Base-by-base conservation (phyloP, 2,329 filamentous ascomycete species). In the Helotiales sp. region DNA sequence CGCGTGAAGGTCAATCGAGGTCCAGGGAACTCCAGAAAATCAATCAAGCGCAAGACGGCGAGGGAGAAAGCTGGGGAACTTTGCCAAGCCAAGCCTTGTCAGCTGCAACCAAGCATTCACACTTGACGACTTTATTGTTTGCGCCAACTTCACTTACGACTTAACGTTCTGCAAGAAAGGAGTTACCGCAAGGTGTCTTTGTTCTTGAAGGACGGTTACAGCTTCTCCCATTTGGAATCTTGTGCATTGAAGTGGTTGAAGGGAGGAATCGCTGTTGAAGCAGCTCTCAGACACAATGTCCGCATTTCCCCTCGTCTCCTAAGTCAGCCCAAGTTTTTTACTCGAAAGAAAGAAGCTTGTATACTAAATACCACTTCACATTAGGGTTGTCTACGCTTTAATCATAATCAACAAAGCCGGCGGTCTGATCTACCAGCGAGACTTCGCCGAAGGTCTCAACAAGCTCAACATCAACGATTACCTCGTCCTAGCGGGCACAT, bases 351-450 rank as follows among this genome's bases (percentile, higher is more conserved):
- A 54, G 0, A 3, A 20, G 13, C 5, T 11, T 32, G 28, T 6
- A 37, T 55, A 22, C 52, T 59, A n/a, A 45, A n/a, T 45, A 30
- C 7, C 8, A 32, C 13, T 8, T 20, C 3, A 3, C 2, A 40
- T 17, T 74, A 98, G 94, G 96, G 92, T 93, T 72, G 91, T 99
- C 79, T 96, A 96, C 80, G 90, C 94, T 67, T 90, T 99, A 77
- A 93, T 98, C 79, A 91, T 99, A 79, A 97, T 99, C 84, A 98
- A 97, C 85, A 99, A 99, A 86, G 94, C 96, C 71, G 96, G 94
- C 68, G 96, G 96, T 75, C 87, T 99, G 63, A 90, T 99, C 80
- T 99, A 97, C 85, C 95, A 98, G 81, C 93, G 93, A 75, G 92
- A 93, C 77, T 98, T 99, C 80, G 90, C 94, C 75, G 89, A 95